A percentile compares a stretch with the other conserved stretches of the same genome.
Conservation (phyloP, 2,329 filamentous ascomycete genomes). For the Diaporthe humulicola region DNA sequence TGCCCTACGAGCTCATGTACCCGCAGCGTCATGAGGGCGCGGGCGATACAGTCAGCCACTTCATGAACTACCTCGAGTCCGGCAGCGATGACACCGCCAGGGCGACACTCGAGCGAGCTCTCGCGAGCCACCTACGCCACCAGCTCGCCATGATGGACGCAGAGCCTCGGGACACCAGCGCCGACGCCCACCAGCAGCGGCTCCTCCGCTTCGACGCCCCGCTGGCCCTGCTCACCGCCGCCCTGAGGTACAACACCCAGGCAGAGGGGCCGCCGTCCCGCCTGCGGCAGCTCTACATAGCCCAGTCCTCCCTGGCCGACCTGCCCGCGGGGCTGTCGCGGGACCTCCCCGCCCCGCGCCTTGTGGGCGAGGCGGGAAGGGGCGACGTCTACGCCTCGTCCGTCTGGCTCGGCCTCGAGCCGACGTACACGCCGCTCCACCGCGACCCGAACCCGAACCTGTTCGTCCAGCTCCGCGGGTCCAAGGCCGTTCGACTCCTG, state of each 20-base stretch:
- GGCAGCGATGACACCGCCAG: neutral
- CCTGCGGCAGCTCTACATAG: constrained; percentile 78
- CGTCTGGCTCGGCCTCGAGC: constrained; percentile 88
- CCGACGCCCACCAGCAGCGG: constrained; percentile 33
- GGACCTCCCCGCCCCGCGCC: constrained; percentile 76
- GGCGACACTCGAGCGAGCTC: neutral
- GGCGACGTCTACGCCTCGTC: constrained; percentile 91
- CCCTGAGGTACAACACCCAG: constrained; percentile 60
- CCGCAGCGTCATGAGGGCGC: constrained; percentile 20
- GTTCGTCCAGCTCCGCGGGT: constrained; percentile 84
- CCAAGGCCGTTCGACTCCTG: constrained; percentile 81
- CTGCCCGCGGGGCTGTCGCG: constrained; percentile 73
- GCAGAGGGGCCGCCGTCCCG: neutral
- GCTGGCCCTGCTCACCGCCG: constrained; percentile 74
- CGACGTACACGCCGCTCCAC: constrained; percentile 92
- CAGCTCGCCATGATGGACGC: neutral
- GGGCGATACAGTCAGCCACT: neutral
- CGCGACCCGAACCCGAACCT: constrained; percentile 95
- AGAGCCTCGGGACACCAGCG: neutral
- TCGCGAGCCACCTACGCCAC: constrained; percentile 9
- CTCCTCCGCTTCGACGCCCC: constrained; percentile 72
- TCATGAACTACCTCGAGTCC: constrained; percentile 25
- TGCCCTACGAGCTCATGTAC: constrained; percentile 39
- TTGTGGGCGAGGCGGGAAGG: constrained; percentile 74
- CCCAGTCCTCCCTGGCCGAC: constrained; percentile 80